Base-by-base conservation (phyloP, 2,329 filamentous ascomycete species). In the Zasmidium citrigriseum region DNA sequence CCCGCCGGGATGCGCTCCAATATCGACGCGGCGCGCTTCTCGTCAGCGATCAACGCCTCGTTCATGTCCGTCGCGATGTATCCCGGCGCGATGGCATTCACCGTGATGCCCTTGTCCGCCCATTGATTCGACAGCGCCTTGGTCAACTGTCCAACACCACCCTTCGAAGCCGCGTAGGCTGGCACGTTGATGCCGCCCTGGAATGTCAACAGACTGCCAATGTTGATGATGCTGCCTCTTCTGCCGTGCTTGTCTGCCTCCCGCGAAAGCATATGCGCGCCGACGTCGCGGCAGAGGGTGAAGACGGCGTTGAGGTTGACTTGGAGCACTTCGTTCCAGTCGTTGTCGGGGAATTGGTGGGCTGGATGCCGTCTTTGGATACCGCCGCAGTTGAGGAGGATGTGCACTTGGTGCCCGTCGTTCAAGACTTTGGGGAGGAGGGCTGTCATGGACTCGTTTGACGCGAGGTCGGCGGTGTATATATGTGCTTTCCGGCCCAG, bases 1-100 rank as follows among this genome's bases (percentile, higher is more conserved):
- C 89, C 91, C 0, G 90, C 90, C 0, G 92, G 92, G 68, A 96
- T 96, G 57, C 91, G 80, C 29, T 85, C 86, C 69, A 89, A 82
- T 66, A 96, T 96, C 68, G 88, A 88, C 63, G 81, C 84, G 60
- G 89, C 82, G 34, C 92, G 79, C 65, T 83, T 84, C 68, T 83
- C 75, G 73, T 96, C 87, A 52, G 87, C 83, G 46, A 96, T 84
- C 69, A 97, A 76, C 2, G 91, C 92, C 64, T 82, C 83, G 73
- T 96, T 97, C 93, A 96, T 96, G 60, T 96, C 92, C n/a, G 92
- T 96, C 51, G 85, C 89, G 67, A 96, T 90, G 75, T 96, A 96
- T 0, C 92, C 92, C 0, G 92, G 92, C 1, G 92, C 91, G 70
- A 96, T 90, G 7, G 89, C 90, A 73, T 96, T 96, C 44, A 96